Evolutionary conservation across 305 asterid genomes (phyloP).

Genomic region (Fraxinus sp.): DNA sequence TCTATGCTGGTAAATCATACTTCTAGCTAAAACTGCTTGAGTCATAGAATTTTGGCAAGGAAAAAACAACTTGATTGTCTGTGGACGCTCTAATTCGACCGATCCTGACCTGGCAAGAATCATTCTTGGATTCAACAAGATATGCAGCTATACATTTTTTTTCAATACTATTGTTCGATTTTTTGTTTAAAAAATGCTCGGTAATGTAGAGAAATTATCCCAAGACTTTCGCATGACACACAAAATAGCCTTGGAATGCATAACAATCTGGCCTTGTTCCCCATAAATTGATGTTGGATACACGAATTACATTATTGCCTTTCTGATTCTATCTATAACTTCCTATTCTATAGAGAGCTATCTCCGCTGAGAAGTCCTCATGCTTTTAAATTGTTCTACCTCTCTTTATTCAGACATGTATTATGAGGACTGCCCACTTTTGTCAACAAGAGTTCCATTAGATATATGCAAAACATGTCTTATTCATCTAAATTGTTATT

Average conservation of each 20-base stretch:
- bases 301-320: background rate
- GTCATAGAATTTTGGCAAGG: background rate
- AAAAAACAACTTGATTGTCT: constrained; percentile 13
- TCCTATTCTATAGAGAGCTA: background rate
- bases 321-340: background rate
- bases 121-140: background rate
- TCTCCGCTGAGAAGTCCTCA: background rate
- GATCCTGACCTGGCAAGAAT: constrained; percentile 6
- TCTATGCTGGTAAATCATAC: constrained; percentile 9
- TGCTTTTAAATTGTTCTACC: background rate
- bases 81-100: constrained; percentile 5
- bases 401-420: background rate
- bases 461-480: background rate
- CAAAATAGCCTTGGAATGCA: background rate
- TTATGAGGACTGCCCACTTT: background rate
- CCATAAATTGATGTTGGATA: background rate
- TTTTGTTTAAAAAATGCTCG: background rate
- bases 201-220: background rate
- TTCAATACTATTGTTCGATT: background rate
- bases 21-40: constrained; percentile 4
- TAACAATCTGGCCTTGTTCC: background rate
- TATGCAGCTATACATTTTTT: background rate
- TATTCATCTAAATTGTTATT: background rate
- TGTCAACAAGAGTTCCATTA: background rate
- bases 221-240: background rate